Evolutionary conservation across 1,284 basidiomycete genomes (phyloP).

Genomic region (Stereum hirsutum): DNA sequence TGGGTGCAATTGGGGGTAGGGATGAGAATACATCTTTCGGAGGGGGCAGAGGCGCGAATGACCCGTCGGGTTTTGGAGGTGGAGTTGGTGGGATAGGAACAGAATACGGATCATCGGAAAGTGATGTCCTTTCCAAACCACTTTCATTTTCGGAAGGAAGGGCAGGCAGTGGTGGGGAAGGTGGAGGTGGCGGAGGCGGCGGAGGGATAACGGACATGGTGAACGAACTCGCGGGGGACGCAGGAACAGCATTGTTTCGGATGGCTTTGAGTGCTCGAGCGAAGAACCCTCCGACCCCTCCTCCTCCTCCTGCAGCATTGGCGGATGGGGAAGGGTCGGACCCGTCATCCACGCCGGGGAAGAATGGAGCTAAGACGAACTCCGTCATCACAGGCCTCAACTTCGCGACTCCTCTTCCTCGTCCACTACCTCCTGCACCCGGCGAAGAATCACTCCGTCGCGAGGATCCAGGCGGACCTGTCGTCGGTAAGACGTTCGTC

Average conservation of each 20-base stretch:
- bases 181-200: conserved; percentile 12
- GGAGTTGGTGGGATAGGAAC: too few relatives aligned
- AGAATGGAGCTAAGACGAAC: conserved; percentile 54
- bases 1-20: too few relatives aligned
- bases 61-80: too few relatives aligned
- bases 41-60: too few relatives aligned
- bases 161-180: not conserved
- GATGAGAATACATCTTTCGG: too few relatives aligned
- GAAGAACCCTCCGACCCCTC: too few relatives aligned
- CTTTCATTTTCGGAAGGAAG: too few relatives aligned
- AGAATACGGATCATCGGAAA: too few relatives aligned
- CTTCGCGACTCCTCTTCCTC: not conserved
- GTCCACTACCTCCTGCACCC: not conserved
- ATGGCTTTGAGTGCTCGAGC: conserved; percentile 46
- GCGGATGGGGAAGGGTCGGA: conserved; percentile 21
- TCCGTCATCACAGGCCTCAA: conserved; percentile 25
- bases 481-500: too few relatives aligned
- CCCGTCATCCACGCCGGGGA: conserved; percentile 25
- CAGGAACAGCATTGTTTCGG: conserved; percentile 39
- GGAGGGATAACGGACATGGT: conserved; percentile 38
- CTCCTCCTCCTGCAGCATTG: too few relatives aligned
- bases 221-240: conserved; percentile 56
- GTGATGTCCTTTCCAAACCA: too few relatives aligned
- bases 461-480: too few relatives aligned
- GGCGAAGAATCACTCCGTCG: conserved; percentile 3